phyloP scores from a whole-genome alignment of 2,329 filamentous ascomycete genomes.

The Colletotrichum noveboracense region DNA sequence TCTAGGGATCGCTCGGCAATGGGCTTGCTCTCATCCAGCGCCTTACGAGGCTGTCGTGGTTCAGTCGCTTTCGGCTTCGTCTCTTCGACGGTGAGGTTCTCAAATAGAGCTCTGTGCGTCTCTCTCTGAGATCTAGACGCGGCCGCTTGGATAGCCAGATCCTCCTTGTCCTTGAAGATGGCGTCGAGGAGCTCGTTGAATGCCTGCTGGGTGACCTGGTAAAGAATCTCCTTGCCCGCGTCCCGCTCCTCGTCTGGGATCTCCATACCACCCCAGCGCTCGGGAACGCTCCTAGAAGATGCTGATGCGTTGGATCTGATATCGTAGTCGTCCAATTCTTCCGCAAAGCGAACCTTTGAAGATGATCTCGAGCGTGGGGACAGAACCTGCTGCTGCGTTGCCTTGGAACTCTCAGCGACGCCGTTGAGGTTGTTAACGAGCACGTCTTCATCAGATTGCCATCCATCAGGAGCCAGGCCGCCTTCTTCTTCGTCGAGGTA shows the following conservation, averaged over 20 bases:
- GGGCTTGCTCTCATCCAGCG: slow-evolving; percentile 24
- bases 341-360: slow-evolving; percentile 79
- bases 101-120: slow-evolving; percentile 56
- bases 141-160: slow-evolving; percentile 72
- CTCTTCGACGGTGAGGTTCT: slow-evolving; percentile 27
- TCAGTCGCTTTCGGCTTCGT: slow-evolving; percentile 10
- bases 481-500: slow-evolving; percentile 89
- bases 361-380: slow-evolving; percentile 72
- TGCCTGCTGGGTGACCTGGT: slow-evolving; percentile 88
- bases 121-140: slow-evolving; percentile 67
- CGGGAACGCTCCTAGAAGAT: slow-evolving; percentile 73
- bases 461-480: slow-evolving; percentile 66
- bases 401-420: slow-evolving; percentile 49
- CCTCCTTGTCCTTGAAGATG: slow-evolving; percentile 83
- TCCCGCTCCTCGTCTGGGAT: slow-evolving; percentile 83
- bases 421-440: slow-evolving; percentile 41
- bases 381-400: slow-evolving; percentile 37
- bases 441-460: slow-evolving; percentile 65
- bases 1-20: slow-evolving; percentile 36
- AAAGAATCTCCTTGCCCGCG: slow-evolving; percentile 86
- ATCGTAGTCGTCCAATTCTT: slow-evolving; percentile 73
- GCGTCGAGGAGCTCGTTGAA: slow-evolving; percentile 92
- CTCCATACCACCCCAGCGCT: slow-evolving; percentile 79
- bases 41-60: slow-evolving; percentile 21
- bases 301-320: slow-evolving; percentile 74